Conservation (phyloP, 345 rosid species). For the Luvunga scandens region DNA sequence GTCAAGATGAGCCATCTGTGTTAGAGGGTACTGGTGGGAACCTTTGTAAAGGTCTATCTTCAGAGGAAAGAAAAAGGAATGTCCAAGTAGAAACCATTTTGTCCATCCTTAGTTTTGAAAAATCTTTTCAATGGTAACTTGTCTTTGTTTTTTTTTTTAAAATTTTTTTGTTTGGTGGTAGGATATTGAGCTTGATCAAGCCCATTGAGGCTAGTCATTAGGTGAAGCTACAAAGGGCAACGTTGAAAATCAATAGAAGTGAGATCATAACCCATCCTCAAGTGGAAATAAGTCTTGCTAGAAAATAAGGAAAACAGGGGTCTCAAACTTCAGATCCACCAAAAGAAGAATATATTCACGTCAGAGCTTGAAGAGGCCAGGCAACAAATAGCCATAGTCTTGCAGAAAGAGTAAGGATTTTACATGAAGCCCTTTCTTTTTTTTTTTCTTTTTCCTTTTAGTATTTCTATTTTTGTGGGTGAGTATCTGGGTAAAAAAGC, state of each 20-base stretch:
- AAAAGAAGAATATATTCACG: constrained; percentile 91
- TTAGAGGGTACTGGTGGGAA: constrained; percentile 48
- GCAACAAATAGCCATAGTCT: constrained; percentile 99
- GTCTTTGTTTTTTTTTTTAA: not conserved
- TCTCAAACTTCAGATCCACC: constrained; percentile 68
- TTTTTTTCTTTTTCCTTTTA: too few relatives aligned
- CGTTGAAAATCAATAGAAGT: constrained; percentile 48
- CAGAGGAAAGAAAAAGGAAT: constrained; percentile 74
- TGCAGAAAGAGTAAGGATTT: constrained; percentile 77
- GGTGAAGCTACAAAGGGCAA: constrained; percentile 47
- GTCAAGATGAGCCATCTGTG: constrained; percentile 44
- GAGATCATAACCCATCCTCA: constrained; percentile 53
- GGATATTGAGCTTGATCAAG: constrained; percentile 49
- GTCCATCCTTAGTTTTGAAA: not conserved
- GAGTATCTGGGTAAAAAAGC: not conserved
- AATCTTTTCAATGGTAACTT: too few relatives aligned
- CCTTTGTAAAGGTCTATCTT: constrained; percentile 40
- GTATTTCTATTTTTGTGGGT: too few relatives aligned
- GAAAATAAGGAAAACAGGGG: constrained; percentile 64
- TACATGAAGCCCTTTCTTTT: not conserved
- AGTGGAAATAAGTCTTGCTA: constrained; percentile 46
- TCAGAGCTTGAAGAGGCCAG: constrained; percentile 96
- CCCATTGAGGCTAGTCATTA: constrained; percentile 44
- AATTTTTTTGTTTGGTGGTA: constrained; percentile 17
- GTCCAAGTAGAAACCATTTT: constrained; percentile 43